A percentile compares a stretch with the other conserved stretches of the same genome.
phyloP scores from a whole-genome alignment of 2,329 filamentous ascomycete genomes.

The Clarireedia sp. region DNA sequence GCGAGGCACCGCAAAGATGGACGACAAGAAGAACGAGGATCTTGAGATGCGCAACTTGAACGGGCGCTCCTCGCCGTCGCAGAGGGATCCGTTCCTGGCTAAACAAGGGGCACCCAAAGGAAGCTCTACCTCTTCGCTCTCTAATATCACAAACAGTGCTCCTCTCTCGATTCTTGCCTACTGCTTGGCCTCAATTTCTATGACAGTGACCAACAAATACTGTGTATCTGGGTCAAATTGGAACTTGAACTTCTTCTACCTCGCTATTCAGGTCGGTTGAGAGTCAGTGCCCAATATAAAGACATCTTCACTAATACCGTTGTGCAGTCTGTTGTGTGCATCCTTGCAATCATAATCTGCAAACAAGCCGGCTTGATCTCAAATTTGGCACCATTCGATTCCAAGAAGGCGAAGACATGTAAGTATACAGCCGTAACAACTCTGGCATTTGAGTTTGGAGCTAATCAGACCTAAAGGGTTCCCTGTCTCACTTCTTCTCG shows the following conservation, averaged over 20 bases:
- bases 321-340: conserved; percentile 76
- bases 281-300: background rate
- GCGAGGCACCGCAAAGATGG: conserved; percentile 47
- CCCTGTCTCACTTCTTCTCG: conserved; percentile 87
- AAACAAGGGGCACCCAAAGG: conserved; percentile 29
- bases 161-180: conserved; percentile 78
- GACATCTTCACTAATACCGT: conserved; percentile 7
- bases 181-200: conserved; percentile 92
- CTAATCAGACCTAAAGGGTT: conserved; percentile 58
- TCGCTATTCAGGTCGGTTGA: conserved; percentile 74
- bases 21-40: conserved; percentile 85
- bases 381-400: conserved; percentile 73
- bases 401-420: conserved; percentile 90
- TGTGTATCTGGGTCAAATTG: conserved; percentile 84
- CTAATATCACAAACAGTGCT: conserved; percentile 62
- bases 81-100: conserved; percentile 30
- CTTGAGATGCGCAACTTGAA: conserved; percentile 31
- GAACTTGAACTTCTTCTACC: conserved; percentile 94
- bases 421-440: conserved; percentile 29
- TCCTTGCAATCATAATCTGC: conserved; percentile 72
- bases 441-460: background rate
- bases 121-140: conserved; percentile 17
- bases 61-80: conserved; percentile 30
- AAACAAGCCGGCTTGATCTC: conserved; percentile 77
- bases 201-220: conserved; percentile 99